Conservation (phyloP, 2,329 filamentous ascomycete species). For the Emydomyces testavorans region DNA sequence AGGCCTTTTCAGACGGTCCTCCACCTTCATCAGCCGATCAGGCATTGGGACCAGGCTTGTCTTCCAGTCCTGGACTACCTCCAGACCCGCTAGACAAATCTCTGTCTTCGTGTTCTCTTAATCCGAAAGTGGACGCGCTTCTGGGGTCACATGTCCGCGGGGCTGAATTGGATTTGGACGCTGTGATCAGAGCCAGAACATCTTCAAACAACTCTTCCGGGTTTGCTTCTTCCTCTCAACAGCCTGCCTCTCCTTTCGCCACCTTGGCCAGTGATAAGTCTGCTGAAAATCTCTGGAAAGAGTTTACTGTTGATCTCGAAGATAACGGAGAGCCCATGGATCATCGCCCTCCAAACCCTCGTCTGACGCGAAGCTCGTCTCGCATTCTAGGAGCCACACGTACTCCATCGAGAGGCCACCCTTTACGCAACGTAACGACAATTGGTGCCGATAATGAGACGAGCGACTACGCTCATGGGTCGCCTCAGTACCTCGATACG, state of each 20-base stretch:
- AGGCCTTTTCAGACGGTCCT: too few species aligned
- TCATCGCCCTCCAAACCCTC: slow-evolving; percentile 7
- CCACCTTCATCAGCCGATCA: not conserved
- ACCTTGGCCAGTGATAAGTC: not conserved
- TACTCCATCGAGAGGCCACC: slow-evolving; percentile 8
- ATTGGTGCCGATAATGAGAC: slow-evolving; percentile 2
- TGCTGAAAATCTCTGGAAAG: not conserved
- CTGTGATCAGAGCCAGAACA: not conserved
- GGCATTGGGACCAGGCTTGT: not conserved
- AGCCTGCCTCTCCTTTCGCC: not conserved
- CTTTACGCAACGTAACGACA: slow-evolving; percentile 13
- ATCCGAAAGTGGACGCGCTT: not conserved
- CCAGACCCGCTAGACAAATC: not conserved
- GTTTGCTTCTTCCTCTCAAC: not conserved
- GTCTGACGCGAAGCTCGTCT: slow-evolving; percentile 11
- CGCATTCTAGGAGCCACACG: slow-evolving; percentile 4
- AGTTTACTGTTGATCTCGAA: not conserved
- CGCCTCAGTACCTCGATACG: not conserved
- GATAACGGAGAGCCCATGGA: slow-evolving; percentile 10
- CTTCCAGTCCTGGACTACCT: too few species aligned
- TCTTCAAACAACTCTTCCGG: too few species aligned
- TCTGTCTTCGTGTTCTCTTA: not conserved
- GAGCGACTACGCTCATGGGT: not conserved
- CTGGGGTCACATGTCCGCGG: not conserved
- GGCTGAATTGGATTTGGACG: not conserved